These are phyloP conservation scores for Dactylellina drechsleri DNA, from an alignment of 2,329 filamentous ascomycete genomes.

Conservation along the genomic window DNA sequence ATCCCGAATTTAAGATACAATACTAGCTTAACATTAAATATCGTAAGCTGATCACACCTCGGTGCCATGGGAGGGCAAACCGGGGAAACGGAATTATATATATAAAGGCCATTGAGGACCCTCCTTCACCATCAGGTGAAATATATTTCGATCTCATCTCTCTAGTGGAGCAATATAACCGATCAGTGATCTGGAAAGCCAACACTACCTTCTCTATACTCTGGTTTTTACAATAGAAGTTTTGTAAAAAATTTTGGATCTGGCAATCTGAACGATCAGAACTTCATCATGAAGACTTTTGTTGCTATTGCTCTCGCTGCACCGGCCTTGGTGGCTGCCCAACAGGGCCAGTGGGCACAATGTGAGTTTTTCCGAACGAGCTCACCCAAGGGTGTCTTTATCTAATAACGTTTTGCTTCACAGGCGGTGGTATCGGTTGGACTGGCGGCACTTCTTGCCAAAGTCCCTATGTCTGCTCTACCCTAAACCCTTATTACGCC, in stretches of 20 bases:
- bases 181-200: constrained; percentile 48
- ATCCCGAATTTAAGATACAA: background rate
- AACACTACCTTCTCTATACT: constrained; percentile 4
- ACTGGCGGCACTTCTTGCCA: constrained; percentile 33
- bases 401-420: background rate
- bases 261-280: constrained; percentile 42
- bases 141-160: constrained; percentile 25
- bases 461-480: constrained; percentile 24
- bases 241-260: constrained; percentile 33
- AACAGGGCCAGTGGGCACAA: constrained; percentile 50
- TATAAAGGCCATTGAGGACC: constrained; percentile 43
- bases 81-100: constrained; percentile 22
- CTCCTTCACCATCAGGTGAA: constrained; percentile 24
- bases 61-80: background rate
- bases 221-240: constrained; percentile 21
- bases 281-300: constrained; percentile 42
- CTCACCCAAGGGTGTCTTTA: background rate
- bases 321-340: constrained; percentile 46
- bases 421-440: constrained; percentile 52
- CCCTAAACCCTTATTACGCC: constrained; percentile 50
- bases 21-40: too few relatives aligned
- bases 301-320: constrained; percentile 47
- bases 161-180: constrained; percentile 14
- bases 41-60: constrained; percentile 1
- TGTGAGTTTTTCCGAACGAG: constrained; percentile 28